phyloP scores from a whole-genome alignment of 129 eudicot genomes.

The carrot (Daucus carota) region DH1_v3.0 NC_030381.2:1260001-1260500 shows the following conservation, averaged over 20 bases:
- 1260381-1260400: neutral
- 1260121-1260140: neutral
- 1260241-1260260: neutral
- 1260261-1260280: slow-evolving; percentile 3
- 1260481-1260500: neutral
- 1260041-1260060: neutral
- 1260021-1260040: neutral
- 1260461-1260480: neutral
- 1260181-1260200: neutral
- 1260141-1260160: neutral
- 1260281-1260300: neutral
- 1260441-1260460: neutral
- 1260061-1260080: neutral
- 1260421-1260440: neutral
- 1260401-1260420: neutral
- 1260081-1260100: slow-evolving; percentile 7
- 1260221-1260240: neutral
- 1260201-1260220: neutral
- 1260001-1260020: neutral
- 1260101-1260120: neutral
- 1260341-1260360: neutral
- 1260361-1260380: neutral
- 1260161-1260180: slow-evolving; percentile 5
- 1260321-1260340: neutral
- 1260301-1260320: neutral